Conservation (phyloP, 768 basidiomycete genomes). For the Pisolithus albus region DNA sequence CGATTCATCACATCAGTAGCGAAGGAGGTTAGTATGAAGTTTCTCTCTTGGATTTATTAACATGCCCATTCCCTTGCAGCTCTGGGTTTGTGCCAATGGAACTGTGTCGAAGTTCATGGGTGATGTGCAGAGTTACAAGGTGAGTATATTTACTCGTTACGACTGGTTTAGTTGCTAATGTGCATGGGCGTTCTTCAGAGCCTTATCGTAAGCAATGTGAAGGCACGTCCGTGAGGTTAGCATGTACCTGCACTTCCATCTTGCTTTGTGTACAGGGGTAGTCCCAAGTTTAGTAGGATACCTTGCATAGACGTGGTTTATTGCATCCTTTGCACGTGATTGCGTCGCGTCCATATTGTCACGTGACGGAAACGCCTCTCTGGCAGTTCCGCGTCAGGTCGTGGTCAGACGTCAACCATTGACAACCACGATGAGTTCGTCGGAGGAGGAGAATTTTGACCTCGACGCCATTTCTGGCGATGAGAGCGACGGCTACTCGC, state of each 20-base stretch:
- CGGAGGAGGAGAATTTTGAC: slow-evolving; percentile 65
- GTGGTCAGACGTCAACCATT: too few relatives aligned
- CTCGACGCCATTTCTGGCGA: slow-evolving; percentile 48
- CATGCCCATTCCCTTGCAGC: slow-evolving; percentile 35
- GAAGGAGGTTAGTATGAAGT: slow-evolving; percentile 48
- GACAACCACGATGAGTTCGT: slow-evolving; percentile 54
- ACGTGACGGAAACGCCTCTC: too few relatives aligned
- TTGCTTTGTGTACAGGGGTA: too few relatives aligned
- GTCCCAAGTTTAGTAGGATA: too few relatives aligned
- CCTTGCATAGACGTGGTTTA: too few relatives aligned
- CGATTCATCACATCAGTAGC: slow-evolving; percentile 89
- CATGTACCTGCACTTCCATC: too few relatives aligned
- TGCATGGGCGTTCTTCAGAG: slow-evolving; percentile 36
- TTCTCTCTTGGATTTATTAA: background rate
- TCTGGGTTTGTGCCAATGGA: slow-evolving; percentile 90
- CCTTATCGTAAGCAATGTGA: slow-evolving; percentile 69
- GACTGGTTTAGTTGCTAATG: too few relatives aligned
- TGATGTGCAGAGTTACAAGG: slow-evolving; percentile 91
- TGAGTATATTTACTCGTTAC: slow-evolving; percentile 17
- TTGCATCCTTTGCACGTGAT: too few relatives aligned
- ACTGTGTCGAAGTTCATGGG: slow-evolving; percentile 80
- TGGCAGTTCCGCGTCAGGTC: too few relatives aligned
- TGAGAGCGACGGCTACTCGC: slow-evolving; percentile 65
- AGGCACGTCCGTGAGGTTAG: slow-evolving; percentile 31
- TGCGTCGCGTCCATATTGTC: too few relatives aligned